Conservation (phyloP, 352 stramenopile species). For the Phytophthora tentaculata region DNA sequence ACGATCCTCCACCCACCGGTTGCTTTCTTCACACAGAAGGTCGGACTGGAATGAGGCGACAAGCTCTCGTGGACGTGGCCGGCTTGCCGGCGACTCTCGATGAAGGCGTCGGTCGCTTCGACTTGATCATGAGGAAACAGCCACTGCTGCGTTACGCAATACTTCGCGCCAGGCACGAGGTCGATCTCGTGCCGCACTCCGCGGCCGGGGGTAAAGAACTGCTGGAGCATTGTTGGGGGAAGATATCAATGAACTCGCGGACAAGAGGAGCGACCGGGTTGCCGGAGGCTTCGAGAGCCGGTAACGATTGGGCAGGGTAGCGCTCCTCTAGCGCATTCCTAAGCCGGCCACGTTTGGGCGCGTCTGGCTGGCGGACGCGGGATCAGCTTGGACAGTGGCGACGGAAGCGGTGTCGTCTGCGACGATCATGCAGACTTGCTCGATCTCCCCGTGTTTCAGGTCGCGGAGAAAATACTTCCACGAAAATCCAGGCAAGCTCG, state of each 20-base stretch:
- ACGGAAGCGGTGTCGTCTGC: neutral
- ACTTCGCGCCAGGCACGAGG: neutral
- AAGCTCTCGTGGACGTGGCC: neutral
- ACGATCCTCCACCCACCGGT: too few relatives aligned
- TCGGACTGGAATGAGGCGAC: slow-evolving; percentile 1
- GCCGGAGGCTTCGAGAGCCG: too few relatives aligned
- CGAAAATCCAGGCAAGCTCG: neutral
- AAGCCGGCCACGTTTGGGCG: too few relatives aligned
- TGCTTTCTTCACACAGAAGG: too few relatives aligned
- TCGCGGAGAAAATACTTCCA: neutral
- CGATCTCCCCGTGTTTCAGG: neutral
- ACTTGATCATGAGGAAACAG: neutral
- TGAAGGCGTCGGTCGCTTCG: neutral
- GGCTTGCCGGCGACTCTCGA: neutral
- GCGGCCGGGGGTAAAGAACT: neutral
- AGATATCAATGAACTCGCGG: neutral
- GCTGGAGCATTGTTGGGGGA: neutral
- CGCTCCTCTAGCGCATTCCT: neutral
- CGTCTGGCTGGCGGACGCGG: too few relatives aligned
- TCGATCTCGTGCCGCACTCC: slow-evolving; percentile 1
- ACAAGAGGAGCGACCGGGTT: neutral
- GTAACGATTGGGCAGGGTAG: neutral
- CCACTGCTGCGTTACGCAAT: neutral
- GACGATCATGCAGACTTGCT: neutral
- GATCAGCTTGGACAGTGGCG: too few relatives aligned